phyloP scores from a whole-genome alignment of 768 basidiomycete species.

The Leccinum arenicola region DNA sequence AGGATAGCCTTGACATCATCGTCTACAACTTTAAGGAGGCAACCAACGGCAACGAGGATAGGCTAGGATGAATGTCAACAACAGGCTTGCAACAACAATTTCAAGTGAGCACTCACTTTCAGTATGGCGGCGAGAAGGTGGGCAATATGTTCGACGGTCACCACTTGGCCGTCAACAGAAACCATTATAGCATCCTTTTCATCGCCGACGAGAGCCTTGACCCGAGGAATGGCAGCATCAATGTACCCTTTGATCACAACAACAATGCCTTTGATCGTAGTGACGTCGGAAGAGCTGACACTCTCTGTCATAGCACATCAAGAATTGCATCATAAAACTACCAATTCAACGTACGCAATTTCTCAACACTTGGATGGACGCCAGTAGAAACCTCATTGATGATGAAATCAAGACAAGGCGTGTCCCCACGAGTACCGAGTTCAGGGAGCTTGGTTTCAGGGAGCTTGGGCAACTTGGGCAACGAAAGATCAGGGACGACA shows the following conservation, averaged over 20 bases:
- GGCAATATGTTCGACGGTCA: conserved; percentile 29
- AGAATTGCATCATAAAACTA: neutral
- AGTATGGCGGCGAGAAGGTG: conserved; percentile 22
- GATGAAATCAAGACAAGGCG: conserved; percentile 27
- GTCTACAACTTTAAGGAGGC: conserved; percentile 13
- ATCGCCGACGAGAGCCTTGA: conserved; percentile 28
- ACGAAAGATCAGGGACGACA: neutral
- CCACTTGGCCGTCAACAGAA: conserved; percentile 17
- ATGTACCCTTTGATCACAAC: conserved; percentile 24
- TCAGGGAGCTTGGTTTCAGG: too few relatives aligned
- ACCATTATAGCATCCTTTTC: conserved; percentile 25
- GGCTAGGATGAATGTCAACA: conserved; percentile 14
- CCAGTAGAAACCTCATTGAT: conserved; percentile 17
- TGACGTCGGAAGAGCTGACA: conserved; percentile 22
- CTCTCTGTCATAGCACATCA: conserved; percentile 19
- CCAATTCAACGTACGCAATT: conserved; percentile 28
- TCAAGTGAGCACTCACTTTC: conserved; percentile 12
- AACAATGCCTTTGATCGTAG: conserved; percentile 20
- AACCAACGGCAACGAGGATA: conserved; percentile 26
- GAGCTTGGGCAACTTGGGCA: too few relatives aligned
- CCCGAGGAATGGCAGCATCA: conserved; percentile 15
- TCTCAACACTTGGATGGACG: conserved; percentile 12
- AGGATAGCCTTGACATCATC: neutral
- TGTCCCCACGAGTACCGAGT: neutral
- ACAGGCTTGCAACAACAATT: neutral